phyloP scores from a whole-genome alignment of 257 asterid genomes.

The Nicotiana sylvestris region DNA sequence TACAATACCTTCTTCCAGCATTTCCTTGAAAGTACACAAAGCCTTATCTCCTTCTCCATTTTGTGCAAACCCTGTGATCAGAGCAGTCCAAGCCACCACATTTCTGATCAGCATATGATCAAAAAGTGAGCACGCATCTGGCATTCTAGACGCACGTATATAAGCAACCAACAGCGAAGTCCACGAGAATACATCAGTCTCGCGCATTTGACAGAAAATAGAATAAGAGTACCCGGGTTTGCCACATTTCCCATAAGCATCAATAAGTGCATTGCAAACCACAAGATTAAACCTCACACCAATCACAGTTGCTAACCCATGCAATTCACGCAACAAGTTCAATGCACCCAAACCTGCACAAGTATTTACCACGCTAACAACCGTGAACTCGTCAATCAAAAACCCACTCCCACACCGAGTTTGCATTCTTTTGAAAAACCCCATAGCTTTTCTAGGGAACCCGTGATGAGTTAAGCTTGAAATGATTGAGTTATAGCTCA shows the following conservation, averaged over 20 bases:
- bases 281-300: conserved; percentile 45
- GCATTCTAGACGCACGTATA: conserved; percentile 39
- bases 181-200: conserved; percentile 60
- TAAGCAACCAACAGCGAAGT: conserved; percentile 62
- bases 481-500: conserved; percentile 52
- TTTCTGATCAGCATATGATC: conserved; percentile 46
- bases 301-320: conserved; percentile 34
- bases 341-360: conserved; percentile 35
- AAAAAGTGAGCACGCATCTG: conserved; percentile 43
- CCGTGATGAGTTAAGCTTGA: conserved; percentile 41
- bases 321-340: conserved; percentile 48
- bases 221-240: conserved; percentile 27
- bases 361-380: conserved; percentile 47
- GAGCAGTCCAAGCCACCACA: conserved; percentile 63
- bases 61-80: conserved; percentile 29
- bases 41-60: conserved; percentile 49
- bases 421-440: conserved; percentile 28
- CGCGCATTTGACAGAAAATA: conserved; percentile 41
- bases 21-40: conserved; percentile 37
- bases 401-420: conserved; percentile 3
- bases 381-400: conserved; percentile 51
- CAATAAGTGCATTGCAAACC: conserved; percentile 49
- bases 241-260: conserved; percentile 64
- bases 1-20: conserved; percentile 38
- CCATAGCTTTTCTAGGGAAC: conserved; percentile 31